Conservation (phyloP, 352 stramenopile species). For the Globisporangium echinulatum region DNA sequence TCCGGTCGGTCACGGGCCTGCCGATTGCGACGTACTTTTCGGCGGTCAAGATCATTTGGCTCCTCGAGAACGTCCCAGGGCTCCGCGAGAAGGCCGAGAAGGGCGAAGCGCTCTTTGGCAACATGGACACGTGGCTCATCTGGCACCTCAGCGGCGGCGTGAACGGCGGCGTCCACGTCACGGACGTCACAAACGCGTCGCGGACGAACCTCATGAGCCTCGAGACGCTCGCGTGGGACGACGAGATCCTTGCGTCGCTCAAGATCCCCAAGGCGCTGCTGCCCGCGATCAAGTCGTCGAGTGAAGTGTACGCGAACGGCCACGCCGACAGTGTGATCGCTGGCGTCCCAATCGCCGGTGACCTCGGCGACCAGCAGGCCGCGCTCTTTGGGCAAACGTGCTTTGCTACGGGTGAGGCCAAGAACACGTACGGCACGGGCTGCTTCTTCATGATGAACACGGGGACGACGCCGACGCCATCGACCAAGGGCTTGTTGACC, state of each 20-base stretch:
- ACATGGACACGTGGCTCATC: constrained; percentile 97
- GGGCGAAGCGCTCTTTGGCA: constrained; percentile 93
- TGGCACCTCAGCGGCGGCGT: constrained; percentile 90
- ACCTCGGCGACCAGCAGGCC: constrained; percentile 96
- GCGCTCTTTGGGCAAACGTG: constrained; percentile 97
- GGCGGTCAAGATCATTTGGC: constrained; percentile 96
- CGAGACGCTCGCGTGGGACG: constrained; percentile 89
- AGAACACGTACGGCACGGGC: constrained; percentile 99
- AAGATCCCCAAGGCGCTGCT: constrained; percentile 86
- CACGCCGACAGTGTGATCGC: constrained; percentile 57
- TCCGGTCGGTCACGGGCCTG: constrained; percentile 88
- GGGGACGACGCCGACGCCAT: constrained; percentile 80
- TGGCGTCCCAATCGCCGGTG: constrained; percentile 88
- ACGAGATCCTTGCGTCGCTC: constrained; percentile 76
- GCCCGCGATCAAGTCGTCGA: constrained; percentile 90
- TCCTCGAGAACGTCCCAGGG: constrained; percentile 92
- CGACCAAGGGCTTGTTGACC: constrained; percentile 93
- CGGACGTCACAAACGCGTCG: constrained; percentile 97
- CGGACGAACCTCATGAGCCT: constrained; percentile 95
- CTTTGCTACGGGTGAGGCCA: constrained; percentile 93
- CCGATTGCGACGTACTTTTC: constrained; percentile 98
- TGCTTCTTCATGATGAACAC: constrained; percentile 99
- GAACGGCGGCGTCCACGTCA: constrained; percentile 89
- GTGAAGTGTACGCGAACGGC: constrained; percentile 76
- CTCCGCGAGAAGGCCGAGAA: constrained; percentile 83